Evolutionary conservation across 345 rosid species (phyloP), one percentile per base, ranked within the genome.

Genomic region (Arabis alpina): DNA sequence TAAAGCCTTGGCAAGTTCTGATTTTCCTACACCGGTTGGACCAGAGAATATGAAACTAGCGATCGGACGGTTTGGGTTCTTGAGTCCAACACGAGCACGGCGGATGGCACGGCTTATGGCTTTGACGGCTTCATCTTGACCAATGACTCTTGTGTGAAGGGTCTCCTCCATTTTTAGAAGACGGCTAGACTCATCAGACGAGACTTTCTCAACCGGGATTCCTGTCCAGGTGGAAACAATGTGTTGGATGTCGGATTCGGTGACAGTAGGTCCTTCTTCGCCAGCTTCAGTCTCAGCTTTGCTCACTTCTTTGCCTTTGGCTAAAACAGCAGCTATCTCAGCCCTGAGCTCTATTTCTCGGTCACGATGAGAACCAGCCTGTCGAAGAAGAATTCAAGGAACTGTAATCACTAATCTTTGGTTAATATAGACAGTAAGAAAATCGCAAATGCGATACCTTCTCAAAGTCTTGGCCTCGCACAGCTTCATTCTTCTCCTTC

Each of bases 31-130:
- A 80, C 99, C 99, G 28, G 99, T 94, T 40, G 99, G 99, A 52
- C 99, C 99, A 68, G 99, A 92, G 82, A 94, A 94, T 78, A 94
- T 92, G 86, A 94, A 92, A 81, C 98, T 94, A 8, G 99, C 98
- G 6, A 94, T 94, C 0, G 99, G 99, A 12, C 97, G 82, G 49
- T 88, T 92, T 1, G 99, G 99, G 57, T 89, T 92, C 82, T 92
- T 92, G 14, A 94, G 96, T 62, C 99, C 99, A 80, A 92, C 97
- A 78, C 97, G 98, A 15, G 98, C 98, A 49, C 99, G 86, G 37
- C 99, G 87, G 74, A 94, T 90, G 49, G 99, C 99, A 44, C 98
- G 88, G 49, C 98, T 92, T 32, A 94, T 92, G 15, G 98, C 98
- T 77, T 80, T 77, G 27, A 94, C 99, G 19, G 99, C 99, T 82